Percentiles rank a stretch among this genome's conserved stretches.
phyloP scores from a whole-genome alignment of 2,329 filamentous ascomycete species.

The Stagonosporopsis vannaccii region DNA sequence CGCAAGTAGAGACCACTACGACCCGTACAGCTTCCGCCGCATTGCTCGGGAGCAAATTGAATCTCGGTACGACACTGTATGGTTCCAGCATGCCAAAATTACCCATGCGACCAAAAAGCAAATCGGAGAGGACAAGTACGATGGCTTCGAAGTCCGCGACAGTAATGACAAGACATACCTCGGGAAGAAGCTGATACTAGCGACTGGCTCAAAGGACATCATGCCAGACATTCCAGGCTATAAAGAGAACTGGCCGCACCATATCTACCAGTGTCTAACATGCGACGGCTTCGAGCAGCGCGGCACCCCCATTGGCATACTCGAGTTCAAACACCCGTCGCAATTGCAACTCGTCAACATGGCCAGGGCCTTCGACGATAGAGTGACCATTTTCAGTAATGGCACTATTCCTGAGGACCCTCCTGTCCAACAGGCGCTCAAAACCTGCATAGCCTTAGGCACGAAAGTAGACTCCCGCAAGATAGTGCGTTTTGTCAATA shows the following conservation, averaged over 20 bases:
- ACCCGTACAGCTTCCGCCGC: conserved; percentile 37
- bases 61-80: conserved; percentile 47
- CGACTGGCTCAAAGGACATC: conserved; percentile 62
- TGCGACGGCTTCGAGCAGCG: conserved; percentile 68
- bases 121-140: conserved; percentile 28
- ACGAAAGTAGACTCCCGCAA: conserved; percentile 36
- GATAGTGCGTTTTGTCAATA: conserved; percentile 36
- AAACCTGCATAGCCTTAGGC: conserved; percentile 28
- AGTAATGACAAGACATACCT: conserved; percentile 52
- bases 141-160: conserved; percentile 53
- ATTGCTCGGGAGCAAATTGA: conserved; percentile 46
- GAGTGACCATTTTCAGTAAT: conserved; percentile 40
- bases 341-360: conserved; percentile 36
- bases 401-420: conserved; percentile 21
- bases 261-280: conserved; percentile 64
- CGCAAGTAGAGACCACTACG: conserved; percentile 38
- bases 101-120: conserved; percentile 32
- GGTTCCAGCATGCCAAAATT: conserved; percentile 40
- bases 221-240: conserved; percentile 62
- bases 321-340: conserved; percentile 31
- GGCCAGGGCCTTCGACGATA: conserved; percentile 34
- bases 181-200: conserved; percentile 64
- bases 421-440: conserved; percentile 30
- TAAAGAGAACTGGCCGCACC: conserved; percentile 59
- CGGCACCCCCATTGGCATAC: conserved; percentile 46